These are phyloP conservation scores for Penicillium sp. DNA, from an alignment of 2,329 filamentous ascomycete genomes.

Conservation along the genomic window DNA sequence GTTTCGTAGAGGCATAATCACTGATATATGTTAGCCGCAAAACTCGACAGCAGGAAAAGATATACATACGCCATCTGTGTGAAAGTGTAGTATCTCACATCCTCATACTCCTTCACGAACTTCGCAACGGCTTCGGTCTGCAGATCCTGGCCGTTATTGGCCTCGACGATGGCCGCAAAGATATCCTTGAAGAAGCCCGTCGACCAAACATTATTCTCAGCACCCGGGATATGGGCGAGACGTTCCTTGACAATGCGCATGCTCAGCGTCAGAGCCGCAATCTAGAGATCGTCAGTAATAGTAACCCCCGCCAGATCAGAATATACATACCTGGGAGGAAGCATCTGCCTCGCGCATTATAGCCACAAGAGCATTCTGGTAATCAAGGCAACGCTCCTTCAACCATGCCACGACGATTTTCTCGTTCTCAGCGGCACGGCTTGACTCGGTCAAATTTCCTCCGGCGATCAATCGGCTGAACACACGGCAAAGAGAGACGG, in stretches of 20 bases:
- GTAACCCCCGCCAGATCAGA: not conserved
- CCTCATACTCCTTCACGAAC: slow-evolving; percentile 76
- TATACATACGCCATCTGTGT: slow-evolving; percentile 65
- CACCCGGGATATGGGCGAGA: slow-evolving; percentile 59
- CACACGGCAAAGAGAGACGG: slow-evolving; percentile 78
- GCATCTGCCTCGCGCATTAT: slow-evolving; percentile 62
- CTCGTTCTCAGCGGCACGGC: slow-evolving; percentile 69
- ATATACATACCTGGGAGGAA: slow-evolving; percentile 47
- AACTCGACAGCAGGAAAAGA: not conserved
- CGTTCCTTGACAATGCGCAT: slow-evolving; percentile 86
- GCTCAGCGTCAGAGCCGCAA: slow-evolving; percentile 70
- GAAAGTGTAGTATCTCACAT: slow-evolving; percentile 81
- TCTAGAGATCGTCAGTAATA: slow-evolving; percentile 39
- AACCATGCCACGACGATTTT: slow-evolving; percentile 74
- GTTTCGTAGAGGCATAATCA: slow-evolving; percentile 33
- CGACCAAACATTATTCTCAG: slow-evolving; percentile 67
- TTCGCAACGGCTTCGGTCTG: slow-evolving; percentile 72
- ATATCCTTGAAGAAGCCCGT: slow-evolving; percentile 68
- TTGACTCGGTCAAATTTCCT: slow-evolving; percentile 66
- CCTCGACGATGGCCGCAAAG: slow-evolving; percentile 60
- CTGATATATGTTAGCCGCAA: slow-evolving; percentile 24
- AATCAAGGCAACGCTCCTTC: slow-evolving; percentile 69
- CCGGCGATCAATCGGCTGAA: slow-evolving; percentile 78
- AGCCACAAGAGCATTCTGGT: slow-evolving; percentile 60
- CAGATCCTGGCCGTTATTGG: slow-evolving; percentile 57